Conservation (phyloP, 345 rosid genomes). For the Theobroma cacao region DNA sequence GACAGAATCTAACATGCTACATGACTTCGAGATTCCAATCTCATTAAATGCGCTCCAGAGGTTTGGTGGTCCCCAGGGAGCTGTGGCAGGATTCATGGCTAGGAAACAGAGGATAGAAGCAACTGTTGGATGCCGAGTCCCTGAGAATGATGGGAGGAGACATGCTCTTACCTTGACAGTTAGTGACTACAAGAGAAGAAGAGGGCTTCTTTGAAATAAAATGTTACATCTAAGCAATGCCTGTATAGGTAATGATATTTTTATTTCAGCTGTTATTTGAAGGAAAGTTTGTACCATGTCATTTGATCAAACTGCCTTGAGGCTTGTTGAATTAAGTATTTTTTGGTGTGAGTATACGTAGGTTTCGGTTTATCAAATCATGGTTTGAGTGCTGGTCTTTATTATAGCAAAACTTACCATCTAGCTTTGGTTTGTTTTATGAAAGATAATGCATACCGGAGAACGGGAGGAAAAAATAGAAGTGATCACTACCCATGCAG, state of each 20-base stretch:
- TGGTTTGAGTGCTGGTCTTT: neutral
- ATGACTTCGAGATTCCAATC: constrained; percentile 76
- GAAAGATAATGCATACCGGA: no score
- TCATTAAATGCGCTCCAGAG: constrained; percentile 60
- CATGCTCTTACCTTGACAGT: constrained; percentile 88
- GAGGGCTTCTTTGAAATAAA: constrained; percentile 80
- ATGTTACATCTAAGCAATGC: neutral
- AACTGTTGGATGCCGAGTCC: constrained; percentile 71
- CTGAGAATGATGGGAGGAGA: constrained; percentile 85
- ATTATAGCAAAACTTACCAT: no score
- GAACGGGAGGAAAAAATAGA: no score
- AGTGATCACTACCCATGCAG: no score
- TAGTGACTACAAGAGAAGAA: constrained; percentile 96
- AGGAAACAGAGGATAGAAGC: constrained; percentile 91
- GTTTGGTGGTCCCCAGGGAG: constrained; percentile 85
- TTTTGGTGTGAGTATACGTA: neutral
- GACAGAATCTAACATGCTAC: constrained; percentile 67
- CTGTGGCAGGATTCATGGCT: constrained; percentile 83
- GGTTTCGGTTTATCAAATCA: neutral
- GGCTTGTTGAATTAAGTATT: neutral
- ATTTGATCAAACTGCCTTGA: neutral
- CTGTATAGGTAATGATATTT: neutral
- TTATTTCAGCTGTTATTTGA: neutral
- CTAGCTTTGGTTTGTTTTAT: no score
- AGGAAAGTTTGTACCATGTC: neutral